Evolutionary conservation across 2,329 filamentous ascomycete species (phyloP), one percentile per base, ranked within the genome.

Genomic region (Aspergillus piperis): DNA sequence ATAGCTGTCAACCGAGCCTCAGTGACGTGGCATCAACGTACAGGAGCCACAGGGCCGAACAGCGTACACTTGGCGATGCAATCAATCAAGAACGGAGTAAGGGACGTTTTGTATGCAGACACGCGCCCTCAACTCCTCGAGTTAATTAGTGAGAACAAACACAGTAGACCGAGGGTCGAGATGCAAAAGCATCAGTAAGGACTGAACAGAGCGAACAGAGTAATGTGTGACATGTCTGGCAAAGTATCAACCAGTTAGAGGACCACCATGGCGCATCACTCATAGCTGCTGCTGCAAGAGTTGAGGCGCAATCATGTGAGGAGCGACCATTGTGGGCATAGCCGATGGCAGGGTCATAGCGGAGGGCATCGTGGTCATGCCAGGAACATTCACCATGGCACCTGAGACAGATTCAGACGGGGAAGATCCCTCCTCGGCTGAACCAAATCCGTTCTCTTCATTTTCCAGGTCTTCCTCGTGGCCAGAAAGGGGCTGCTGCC

Each of bases 401-500:
- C 62, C 69, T 11, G 72, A 68, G 19, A 73, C 57, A 38, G 70
- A 71, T n/a, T 70, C 71, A 5, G 72, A 69, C 13, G 69, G 87
- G 15, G 91, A 90, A 11, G 90, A 92, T 17, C 89, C 87, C 65
- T 93, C 90, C 64, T 92, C 91, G 27, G 93, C 84, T 41, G 91
- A 89, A 55, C 90, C 89, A 58, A 94, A 87, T 30, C 93, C 90
- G 67, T 95, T 91, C 66, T 96, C 92, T 62, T 94, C 91, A 57
- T 95, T 90, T 71, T 96, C 92, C 67, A 94, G 87, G 49, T 96
- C 92, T 68, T 96, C 92, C 59, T 94, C 92, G 41, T 90, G 75
- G 15, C 69, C 67, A 47, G 70, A 59, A 25, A 72, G 65, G 23
- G 70, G 69, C 19, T 66, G 68, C 68, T 83, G 81, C 64, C 84